Evolutionary conservation across 2,329 filamentous ascomycete species (phyloP), one percentile per base, ranked within the genome.

Genomic region (Harringtonia aguacate): DNA sequence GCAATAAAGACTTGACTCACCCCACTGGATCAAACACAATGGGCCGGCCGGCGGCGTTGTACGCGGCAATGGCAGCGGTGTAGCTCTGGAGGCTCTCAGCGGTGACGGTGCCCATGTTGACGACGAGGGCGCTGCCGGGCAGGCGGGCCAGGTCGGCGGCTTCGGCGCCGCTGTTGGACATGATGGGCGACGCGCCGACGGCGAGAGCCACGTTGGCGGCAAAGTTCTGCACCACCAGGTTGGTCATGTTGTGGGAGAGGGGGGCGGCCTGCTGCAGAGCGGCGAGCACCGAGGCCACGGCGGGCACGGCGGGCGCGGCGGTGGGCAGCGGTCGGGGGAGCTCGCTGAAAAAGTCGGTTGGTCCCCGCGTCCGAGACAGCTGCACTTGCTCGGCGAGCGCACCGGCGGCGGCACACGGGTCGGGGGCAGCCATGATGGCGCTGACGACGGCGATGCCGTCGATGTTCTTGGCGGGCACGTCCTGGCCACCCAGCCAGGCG

Each of bases 171-270:
- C 89, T 85, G 60, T 86, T 89, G 8, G 88, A 81, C 90, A 97
- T 97, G 61, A 95, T 95, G 33, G 90, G 90, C 18, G 84, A 92
- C 13, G 85, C 84, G 30, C 90, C 90, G 42, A 94, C 73, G 29
- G 83, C 78, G 15, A 95, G 73, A 33, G 86, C 87, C 4, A 95
- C 82, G 57, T 94, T 95, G 42, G 92, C 90, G 15, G 89, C 86
- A 56, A 97, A 85, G 64, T 95, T 95, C 57, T 95, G 88, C 20
- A 95, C 90, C 0, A 97, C 90, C 42, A 89, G 72, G 60, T 97
- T 97, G 43, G 92, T 97, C 86, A 97, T 97, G 64, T 95, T 95
- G 65, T 97, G 90, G 41, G 84, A 84, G 20, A 97, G 71, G 0
- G 89, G 88, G 45, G 75, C 81, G 36, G 64, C 69, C 3, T 68